Evolutionary conservation across 441 rosid species (phyloP), one percentile per base, ranked within the genome.

Genomic region (Brassica hybrid): DNA sequence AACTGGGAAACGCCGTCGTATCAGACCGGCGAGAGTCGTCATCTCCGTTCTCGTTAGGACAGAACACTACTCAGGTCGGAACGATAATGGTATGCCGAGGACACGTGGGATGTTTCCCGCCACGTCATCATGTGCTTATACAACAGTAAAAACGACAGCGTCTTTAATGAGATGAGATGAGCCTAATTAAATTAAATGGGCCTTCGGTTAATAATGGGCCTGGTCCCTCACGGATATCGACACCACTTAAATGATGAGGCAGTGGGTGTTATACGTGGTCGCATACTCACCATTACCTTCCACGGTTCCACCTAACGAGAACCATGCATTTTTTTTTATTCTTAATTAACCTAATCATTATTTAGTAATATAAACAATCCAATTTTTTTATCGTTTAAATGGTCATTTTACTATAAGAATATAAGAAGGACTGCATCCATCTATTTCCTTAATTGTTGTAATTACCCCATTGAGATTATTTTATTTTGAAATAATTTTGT

Each of bases 1-100:
- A 73, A 69, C 6, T 69, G 66, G 52, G n/a, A 80, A 67, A 58
- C 86, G 83, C 75, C 70, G 76, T 43, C 86, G 84, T 38, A 36
- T 36, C 1, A 82, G 50, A 14, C 81, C 76, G 63, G 81, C 77
- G 72, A 86, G 25, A 27, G 43, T 76, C 61, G 80, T 78, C 90
- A 84, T 91, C 6, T 64, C 36, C 36, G 4, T 43, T 43, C 27
- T 10, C 6, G 7, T 12, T 43, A 0, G 32, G 25, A 21, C 23
- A 30, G 45, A 14, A 58, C 16, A 45, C 58, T 41, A 45, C 18
- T 43, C 57, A 43, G 12, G 71, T 67, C 11, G 16, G 50, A 57
- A 48, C 21, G 30, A 59, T 34, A 62, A 61, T 38, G 50, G 38
- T 65, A 52, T 52, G 70, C 1, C 2, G 60, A 6, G 3, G 41